Evolutionary conservation across 2,329 filamentous ascomycete genomes (phyloP), one percentile per base, ranked within the genome.

Genomic region (Zymoseptoria brevis): DNA sequence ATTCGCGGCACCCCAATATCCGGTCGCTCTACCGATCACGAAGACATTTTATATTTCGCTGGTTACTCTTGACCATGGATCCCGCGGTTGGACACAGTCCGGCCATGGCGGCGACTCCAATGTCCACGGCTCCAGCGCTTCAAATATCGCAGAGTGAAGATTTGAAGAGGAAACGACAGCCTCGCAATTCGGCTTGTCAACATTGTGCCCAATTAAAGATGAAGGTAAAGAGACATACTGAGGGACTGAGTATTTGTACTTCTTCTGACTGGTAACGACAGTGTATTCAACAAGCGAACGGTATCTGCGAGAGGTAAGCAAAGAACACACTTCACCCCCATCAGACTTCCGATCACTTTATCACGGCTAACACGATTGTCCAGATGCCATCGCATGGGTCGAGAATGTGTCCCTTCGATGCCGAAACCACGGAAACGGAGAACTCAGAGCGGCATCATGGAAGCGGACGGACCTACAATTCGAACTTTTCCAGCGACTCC

Each of bases 131-230:
- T 45, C 16, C 11, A 7, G 35, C 35, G 54, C 19, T 60, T 35
- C 56, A 50, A 22, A 64, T 60, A 48, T 56, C 60, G 5, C 60
- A 62, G 30, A 54, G 51, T 51, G 52, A 56, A 21, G 53, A 56
- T 45, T 41, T 61, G 49, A 69, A 70, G 53, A 57, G 66, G 9
- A 65, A 68, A 60, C 64, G 67, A 45, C 68, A 70, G 58, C 66
- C 67, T 4, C 57, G 67, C 35, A 69, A 69, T 53, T 61, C 57
- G 13, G 68, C 68, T 5, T 70, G 68, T 59, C 66, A 66, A 54
- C 57, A 56, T 53, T 70, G 68, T 58, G 62, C 67, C 3, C 56
- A 57, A n/a, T 55, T 69, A 41, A 70, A 70, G 64, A 69, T 70
- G 67, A 68, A 68, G 22, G 55, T 62, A 29, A 56, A 16, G 22